phyloP scores from a whole-genome alignment of 495 filamentous ascomycete genomes.

The Neurospora pannonica region DNA sequence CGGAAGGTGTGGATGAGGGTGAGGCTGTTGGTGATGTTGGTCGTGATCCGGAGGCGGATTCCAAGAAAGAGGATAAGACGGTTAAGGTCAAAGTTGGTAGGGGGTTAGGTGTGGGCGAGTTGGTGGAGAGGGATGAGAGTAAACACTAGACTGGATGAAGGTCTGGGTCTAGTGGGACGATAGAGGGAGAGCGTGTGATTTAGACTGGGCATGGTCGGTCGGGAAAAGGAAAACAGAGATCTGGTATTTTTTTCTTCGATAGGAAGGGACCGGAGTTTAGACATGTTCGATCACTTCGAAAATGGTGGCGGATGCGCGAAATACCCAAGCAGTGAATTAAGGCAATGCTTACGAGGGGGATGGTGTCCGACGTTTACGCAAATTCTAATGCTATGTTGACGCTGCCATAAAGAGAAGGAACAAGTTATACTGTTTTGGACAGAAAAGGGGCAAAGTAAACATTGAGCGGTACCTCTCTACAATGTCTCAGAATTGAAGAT shows the following conservation, averaged over 20 bases:
- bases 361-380: too few relatives aligned
- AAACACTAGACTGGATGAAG: slow-evolving; percentile 22
- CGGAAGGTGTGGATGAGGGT: slow-evolving; percentile 31
- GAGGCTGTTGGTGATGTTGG: slow-evolving; percentile 37
- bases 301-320: not conserved
- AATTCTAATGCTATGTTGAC: too few relatives aligned
- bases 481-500: too few relatives aligned
- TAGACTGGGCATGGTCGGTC: too few relatives aligned
- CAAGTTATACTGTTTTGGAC: too few relatives aligned
- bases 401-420: too few relatives aligned
- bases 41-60: slow-evolving; percentile 22
- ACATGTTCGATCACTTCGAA: not conserved
- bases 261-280: not conserved
- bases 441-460: not conserved
- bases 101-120: slow-evolving; percentile 68
- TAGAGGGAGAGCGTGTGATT: too few relatives aligned
- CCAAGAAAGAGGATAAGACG: slow-evolving; percentile 24
- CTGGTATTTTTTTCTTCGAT: not conserved
- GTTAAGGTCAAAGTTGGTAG: slow-evolving; percentile 71
- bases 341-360: too few relatives aligned
- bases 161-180: not conserved
- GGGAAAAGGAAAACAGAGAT: not conserved
- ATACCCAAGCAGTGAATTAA: too few relatives aligned
- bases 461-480: not conserved
- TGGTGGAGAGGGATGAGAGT: slow-evolving; percentile 73